phyloP scores from a whole-genome alignment of 345 rosid genomes.

The Corchorus olitorius region DNA sequence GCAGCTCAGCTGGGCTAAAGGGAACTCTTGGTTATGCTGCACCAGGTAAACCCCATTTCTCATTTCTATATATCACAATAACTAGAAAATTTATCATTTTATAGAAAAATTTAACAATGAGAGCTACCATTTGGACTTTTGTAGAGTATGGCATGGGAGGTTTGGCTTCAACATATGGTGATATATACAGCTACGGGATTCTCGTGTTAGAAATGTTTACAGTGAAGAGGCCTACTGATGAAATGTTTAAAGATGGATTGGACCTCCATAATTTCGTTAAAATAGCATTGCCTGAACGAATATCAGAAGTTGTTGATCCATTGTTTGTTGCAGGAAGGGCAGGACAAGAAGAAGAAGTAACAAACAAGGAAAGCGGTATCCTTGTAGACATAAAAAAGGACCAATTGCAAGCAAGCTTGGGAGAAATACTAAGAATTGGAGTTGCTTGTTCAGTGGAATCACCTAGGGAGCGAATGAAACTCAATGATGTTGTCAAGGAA shows the following conservation, averaged over 20 bases:
- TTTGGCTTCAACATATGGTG: constrained; percentile 20
- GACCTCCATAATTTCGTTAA: constrained; percentile 23
- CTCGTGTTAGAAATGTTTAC: constrained; percentile 34
- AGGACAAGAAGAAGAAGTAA: background rate
- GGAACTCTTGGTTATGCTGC: constrained; percentile 25
- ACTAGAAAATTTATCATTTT: background rate
- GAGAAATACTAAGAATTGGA: constrained; percentile 14
- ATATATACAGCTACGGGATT: constrained; percentile 35
- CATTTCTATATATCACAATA: background rate
- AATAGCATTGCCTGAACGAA: constrained; percentile 22
- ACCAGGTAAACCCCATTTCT: constrained; percentile 15
- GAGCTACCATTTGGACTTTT: background rate
- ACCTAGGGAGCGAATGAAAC: constrained; percentile 12
- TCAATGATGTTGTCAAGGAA: constrained; percentile 6
- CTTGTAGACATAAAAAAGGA: background rate
- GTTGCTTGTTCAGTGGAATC: constrained; percentile 25
- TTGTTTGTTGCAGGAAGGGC: background rate
- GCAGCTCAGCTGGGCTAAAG: constrained; percentile 4
- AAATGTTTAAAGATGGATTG: constrained; percentile 21
- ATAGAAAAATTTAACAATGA: background rate
- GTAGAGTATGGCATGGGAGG: constrained; percentile 39
- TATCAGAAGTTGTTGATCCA: constrained; percentile 21
- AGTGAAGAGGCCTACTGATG: constrained; percentile 27
- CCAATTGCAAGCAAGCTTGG: constrained; percentile 8
- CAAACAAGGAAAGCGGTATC: background rate